phyloP scores from a whole-genome alignment of 2,329 filamentous ascomycete species.

The Colletotrichum paranaense region DNA sequence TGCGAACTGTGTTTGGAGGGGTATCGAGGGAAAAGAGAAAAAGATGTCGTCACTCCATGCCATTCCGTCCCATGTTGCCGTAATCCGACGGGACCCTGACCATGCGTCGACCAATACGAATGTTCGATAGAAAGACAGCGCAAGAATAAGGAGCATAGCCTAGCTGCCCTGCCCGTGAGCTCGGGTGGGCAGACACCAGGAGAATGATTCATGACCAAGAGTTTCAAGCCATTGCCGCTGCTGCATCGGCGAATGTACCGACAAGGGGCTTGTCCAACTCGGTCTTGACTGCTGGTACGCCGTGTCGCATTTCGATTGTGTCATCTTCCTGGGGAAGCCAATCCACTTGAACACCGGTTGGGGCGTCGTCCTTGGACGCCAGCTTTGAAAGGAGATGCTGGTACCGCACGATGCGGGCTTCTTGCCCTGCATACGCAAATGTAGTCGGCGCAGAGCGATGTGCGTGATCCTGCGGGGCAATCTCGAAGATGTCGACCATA shows the following conservation, averaged over 20 bases:
- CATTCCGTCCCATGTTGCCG: constrained; percentile 25
- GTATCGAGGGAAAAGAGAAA: constrained; percentile 26
- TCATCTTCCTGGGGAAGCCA: constrained; percentile 65
- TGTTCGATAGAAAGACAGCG: background rate
- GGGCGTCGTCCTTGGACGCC: constrained; percentile 55
- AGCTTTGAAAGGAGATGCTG: constrained; percentile 72
- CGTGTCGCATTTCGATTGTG: constrained; percentile 56
- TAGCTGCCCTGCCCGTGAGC: constrained; percentile 3
- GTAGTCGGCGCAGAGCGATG: constrained; percentile 49
- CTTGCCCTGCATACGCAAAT: constrained; percentile 65
- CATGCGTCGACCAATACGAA: constrained; percentile 20
- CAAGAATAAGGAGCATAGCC: background rate
- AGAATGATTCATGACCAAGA: constrained; percentile 25
- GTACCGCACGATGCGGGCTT: constrained; percentile 67
- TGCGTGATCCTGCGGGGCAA: constrained; percentile 62
- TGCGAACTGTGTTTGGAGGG: constrained; percentile 18
- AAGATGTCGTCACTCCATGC: constrained; percentile 33
- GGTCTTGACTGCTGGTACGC: constrained; percentile 50
- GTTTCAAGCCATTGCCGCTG: constrained; percentile 59
- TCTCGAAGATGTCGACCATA: constrained; percentile 76
- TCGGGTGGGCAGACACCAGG: background rate
- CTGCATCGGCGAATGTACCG: constrained; percentile 71
- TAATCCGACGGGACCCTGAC: constrained; percentile 25
- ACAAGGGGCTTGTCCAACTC: constrained; percentile 60
- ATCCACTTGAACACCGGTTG: constrained; percentile 62